These are phyloP conservation scores for Aristolochia contorta DNA, from an alignment of 164 flowering plant genomes.

Conservation along the genomic window DNA sequence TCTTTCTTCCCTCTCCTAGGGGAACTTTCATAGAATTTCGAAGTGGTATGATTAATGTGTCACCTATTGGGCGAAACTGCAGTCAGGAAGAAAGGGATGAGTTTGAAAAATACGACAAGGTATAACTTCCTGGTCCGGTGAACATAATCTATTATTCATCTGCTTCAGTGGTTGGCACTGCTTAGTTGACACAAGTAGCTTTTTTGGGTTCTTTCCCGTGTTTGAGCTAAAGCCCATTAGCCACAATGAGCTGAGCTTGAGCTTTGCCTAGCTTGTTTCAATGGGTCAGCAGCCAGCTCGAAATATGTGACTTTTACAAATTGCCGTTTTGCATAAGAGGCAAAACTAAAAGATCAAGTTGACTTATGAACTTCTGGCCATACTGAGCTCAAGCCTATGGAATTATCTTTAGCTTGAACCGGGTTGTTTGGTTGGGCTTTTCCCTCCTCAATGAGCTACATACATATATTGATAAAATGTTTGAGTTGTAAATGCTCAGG, in stretches of 20 bases:
- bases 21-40: conserved; percentile 97
- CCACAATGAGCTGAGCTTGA: no score
- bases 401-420: no score
- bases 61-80: conserved; percentile 97
- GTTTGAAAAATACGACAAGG: conserved; percentile 95
- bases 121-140: conserved; percentile 13
- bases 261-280: no score
- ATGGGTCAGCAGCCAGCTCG: no score
- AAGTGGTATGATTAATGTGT: conserved; percentile 95
- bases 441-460: background rate
- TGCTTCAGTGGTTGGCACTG: background rate
- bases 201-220: no score
- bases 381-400: no score
- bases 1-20: conserved; percentile 25
- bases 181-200: background rate
- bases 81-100: conserved; percentile 97
- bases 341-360: no score
- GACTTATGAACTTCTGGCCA: no score
- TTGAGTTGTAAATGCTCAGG: conserved; percentile 26
- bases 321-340: no score
- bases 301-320: no score
- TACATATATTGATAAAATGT: background rate
- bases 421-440: background rate
- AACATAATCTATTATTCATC: background rate
- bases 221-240: no score